Base-by-base conservation (phyloP, 306 rosid species). In the Pyrus communis region DNA sequence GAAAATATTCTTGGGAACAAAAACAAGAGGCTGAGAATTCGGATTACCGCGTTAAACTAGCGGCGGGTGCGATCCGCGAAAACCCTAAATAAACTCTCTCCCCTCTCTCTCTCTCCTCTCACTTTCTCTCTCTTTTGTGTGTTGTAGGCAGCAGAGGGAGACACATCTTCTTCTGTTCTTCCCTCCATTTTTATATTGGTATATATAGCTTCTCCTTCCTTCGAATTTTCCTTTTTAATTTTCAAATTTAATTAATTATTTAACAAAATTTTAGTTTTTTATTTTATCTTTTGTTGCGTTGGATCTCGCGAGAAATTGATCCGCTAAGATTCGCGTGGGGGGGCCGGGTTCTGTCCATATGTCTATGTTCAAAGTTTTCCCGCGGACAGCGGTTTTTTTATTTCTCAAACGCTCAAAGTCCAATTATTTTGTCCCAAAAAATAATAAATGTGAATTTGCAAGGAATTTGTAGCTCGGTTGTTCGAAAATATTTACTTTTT, bases 41-140 rank as follows among this genome's bases (percentile, higher is more conserved):
- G 91, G 89, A 79, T 79, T 82, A 87, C 89, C 91, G 59, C 51
- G 79, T n/a, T 82, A 86, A 87, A 73, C 70, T 78, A 78, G 77
- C 59, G 30, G 33, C 42, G 54, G 69, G 2, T 21, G 46, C 40
- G 92, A 79, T 74, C 81, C 70, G 57, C 75, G 81, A 79, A 6
- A 86, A 78, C 84, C 88, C 89, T 79, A 84, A 70, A 51, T 15
- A 74, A 80, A 75, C 73, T 78, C 71, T 65, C 63, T 65, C 60
- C 45, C 60, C 67, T 67, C 21, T 2, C 55, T 67, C 19, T 66
- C 66, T 75, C 8, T 33, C 10, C 19, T 4, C 82, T 27, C 43
- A 82, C 63, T 74, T 65, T 80, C 69, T 67, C 46, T 38, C 31
- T 69, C 54, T 35, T 60, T 3, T n/a, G 65, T 12, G 25, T 60